Percentiles rank a stretch among this genome's conserved stretches.
These are phyloP conservation scores for Tricharina praecox DNA, from an alignment of 495 filamentous ascomycete genomes.

Conservation along the genomic window DNA sequence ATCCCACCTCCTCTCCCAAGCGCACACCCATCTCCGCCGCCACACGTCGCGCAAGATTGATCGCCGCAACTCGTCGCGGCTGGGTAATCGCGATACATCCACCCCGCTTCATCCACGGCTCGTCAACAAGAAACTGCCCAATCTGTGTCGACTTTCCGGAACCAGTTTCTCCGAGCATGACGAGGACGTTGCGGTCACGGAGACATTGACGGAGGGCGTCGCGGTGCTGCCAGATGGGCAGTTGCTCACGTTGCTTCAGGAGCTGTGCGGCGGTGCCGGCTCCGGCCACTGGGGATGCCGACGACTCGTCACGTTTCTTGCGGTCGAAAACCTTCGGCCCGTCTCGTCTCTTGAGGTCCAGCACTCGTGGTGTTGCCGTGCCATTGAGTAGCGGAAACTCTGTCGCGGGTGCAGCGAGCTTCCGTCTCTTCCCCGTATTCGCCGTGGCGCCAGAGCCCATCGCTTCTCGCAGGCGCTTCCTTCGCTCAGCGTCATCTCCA, in stretches of 20 bases:
- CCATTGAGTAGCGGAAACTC: constrained; percentile 7
- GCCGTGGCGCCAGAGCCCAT: neutral
- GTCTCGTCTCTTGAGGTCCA: too few relatives aligned
- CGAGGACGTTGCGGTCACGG: constrained; percentile 52
- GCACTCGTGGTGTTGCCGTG: neutral
- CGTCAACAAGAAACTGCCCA: constrained; percentile 69
- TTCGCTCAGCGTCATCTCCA: neutral
- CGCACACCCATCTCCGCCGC: constrained; percentile 80
- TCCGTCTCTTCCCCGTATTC: neutral
- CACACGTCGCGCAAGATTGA: constrained; percentile 77
- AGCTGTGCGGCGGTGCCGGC: constrained; percentile 20
- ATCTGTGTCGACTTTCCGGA: constrained; percentile 95
- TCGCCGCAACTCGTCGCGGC: constrained; percentile 82
- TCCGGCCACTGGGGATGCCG: neutral
- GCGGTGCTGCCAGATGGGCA: constrained; percentile 68
- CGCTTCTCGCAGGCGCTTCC: neutral
- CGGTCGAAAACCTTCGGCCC: neutral
- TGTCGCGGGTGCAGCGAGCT: neutral
- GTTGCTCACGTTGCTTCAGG: constrained; percentile 38
- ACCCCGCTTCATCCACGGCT: constrained; percentile 50
- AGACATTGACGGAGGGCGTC: constrained; percentile 51
- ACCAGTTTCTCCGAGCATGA: constrained; percentile 87
- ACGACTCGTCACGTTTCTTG: neutral
- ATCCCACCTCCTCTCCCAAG: constrained; percentile 61
- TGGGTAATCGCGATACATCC: constrained; percentile 93